Evolutionary conservation across 1,284 basidiomycete genomes (phyloP), one percentile per base, ranked within the genome.

Genomic region (Mycena sp.): DNA sequence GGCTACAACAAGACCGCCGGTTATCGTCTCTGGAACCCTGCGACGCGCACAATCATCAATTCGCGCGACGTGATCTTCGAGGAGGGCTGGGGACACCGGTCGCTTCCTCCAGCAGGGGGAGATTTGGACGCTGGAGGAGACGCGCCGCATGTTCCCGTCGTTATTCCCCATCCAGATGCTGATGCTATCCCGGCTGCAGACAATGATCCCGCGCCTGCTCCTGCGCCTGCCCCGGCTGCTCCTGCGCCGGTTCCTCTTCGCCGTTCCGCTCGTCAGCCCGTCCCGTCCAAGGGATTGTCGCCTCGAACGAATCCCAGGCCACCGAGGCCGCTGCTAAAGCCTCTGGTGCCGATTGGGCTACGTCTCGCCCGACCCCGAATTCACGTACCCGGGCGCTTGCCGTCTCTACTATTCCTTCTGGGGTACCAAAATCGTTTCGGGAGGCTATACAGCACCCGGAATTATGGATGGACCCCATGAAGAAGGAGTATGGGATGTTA

Each of bases 51-150:
- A 2, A 37, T 66, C 4, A 14, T 65, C 35, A 53, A 19, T 3
- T 62, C 54, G 1, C 35, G 66, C n/a, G 71, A 74, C 50, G 71
- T 74, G 4, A 64, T 71, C 10, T 74, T 74, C 45, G 69, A 73
- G n/a, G 71, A 74, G 40, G 66, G 65, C n/a, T n/a, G n/a, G n/a
- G 57, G 53, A 7, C 62, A 69, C 41, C 14, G 64, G 14, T 52
- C 64, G 16, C 32, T 58, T 5, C 46, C n/a, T n/a, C n/a, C n/a
- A n/a, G n/a, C n/a, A n/a, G n/a, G n/a, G n/a, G n/a, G n/a, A n/a
- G n/a, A n/a, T 67, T 29, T 59, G 62, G 25, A 19, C 41, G 63
- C n/a, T 56, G 61, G 49, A 45, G 46, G 46, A 23, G 65, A 38
- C 29, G 43, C 38, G 4, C 23, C 38, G 25, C 48, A 32, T 16